A percentile compares a stretch with the other conserved stretches of the same genome.
Conservation (phyloP, 2,329 filamentous ascomycete genomes). For the Colletotrichum endophyticum region DNA sequence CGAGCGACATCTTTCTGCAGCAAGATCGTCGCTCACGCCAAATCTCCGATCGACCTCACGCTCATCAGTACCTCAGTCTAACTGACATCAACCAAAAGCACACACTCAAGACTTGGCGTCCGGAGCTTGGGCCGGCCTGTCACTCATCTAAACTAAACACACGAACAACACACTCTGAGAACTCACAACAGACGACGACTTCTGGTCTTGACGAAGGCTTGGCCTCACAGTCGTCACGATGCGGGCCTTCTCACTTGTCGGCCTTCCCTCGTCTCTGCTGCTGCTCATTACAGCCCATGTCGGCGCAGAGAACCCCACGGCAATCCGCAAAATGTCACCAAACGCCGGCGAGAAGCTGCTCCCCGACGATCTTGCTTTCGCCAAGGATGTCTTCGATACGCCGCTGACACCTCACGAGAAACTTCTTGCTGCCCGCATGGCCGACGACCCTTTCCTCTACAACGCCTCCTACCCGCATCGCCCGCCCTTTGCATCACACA, state of each 20-base stretch:
- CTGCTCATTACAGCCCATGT: slow-evolving; percentile 47
- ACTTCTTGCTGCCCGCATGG: slow-evolving; percentile 33
- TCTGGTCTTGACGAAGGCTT: not conserved
- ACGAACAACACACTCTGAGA: not conserved
- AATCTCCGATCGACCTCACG: not conserved
- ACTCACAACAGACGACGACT: not conserved
- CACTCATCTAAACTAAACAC: not conserved
- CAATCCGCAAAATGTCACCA: slow-evolving; percentile 73
- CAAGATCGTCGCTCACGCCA: not conserved
- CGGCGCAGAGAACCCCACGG: slow-evolving; percentile 55
- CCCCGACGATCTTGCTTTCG: slow-evolving; percentile 66
- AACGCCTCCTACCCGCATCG: slow-evolving; percentile 37
- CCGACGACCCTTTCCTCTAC: slow-evolving; percentile 21
- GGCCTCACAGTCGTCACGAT: slow-evolving; percentile 31
- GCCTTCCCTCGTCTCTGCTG: slow-evolving; percentile 49
- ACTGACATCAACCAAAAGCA: not conserved
- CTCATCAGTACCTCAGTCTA: not conserved
- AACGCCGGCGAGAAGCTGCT: slow-evolving; percentile 78
- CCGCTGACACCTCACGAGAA: slow-evolving; percentile 31
- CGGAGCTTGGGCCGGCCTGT: not conserved
- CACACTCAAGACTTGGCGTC: not conserved
- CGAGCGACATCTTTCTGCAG: not conserved
- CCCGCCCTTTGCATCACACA: slow-evolving; percentile 58
- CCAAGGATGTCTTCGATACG: slow-evolving; percentile 19
- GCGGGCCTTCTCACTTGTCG: slow-evolving; percentile 41